phyloP scores from a whole-genome alignment of 768 basidiomycete genomes.

The Russula sp. region DNA sequence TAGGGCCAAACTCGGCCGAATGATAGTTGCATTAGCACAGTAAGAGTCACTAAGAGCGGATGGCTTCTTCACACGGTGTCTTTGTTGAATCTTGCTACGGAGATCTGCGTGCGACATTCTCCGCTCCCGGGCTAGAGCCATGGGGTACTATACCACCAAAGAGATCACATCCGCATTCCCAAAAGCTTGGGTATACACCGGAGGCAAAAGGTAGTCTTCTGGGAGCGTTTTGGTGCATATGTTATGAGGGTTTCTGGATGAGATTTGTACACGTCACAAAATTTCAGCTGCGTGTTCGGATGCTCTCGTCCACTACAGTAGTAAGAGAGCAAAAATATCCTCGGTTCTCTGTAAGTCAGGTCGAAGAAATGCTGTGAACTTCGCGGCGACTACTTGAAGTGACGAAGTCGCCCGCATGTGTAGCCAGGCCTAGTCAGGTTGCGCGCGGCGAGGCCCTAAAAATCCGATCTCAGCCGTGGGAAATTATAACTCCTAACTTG shows the following conservation, averaged over 20 bases:
- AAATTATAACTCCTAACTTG: no score
- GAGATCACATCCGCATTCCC: slow-evolving; percentile 57
- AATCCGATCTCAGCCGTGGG: no score
- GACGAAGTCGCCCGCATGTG: no score
- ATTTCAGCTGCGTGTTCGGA: slow-evolving; percentile 32
- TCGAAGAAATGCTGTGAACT: no score
- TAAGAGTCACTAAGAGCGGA: slow-evolving; percentile 44
- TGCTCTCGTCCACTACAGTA: background rate
- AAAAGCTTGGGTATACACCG: slow-evolving; percentile 58
- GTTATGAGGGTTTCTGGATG: slow-evolving; percentile 55
- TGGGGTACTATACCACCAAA: slow-evolving; percentile 63
- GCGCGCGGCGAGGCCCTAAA: no score
- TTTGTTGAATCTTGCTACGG: slow-evolving; percentile 57
- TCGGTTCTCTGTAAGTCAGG: no score
- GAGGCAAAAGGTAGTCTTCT: slow-evolving; percentile 44
- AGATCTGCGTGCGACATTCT: slow-evolving; percentile 63
- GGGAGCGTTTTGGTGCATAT: slow-evolving; percentile 36
- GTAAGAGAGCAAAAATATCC: no score
- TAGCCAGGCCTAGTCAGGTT: no score
- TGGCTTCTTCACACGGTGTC: slow-evolving; percentile 48
- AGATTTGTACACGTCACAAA: slow-evolving; percentile 50
- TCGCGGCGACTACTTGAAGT: no score
- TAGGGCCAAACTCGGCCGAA: slow-evolving; percentile 70
- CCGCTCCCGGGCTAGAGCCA: slow-evolving; percentile 60
- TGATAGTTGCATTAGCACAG: slow-evolving; percentile 53